phyloP scores from a whole-genome alignment of 106 monocot genomes.

The Triglochin maritima region DNA sequence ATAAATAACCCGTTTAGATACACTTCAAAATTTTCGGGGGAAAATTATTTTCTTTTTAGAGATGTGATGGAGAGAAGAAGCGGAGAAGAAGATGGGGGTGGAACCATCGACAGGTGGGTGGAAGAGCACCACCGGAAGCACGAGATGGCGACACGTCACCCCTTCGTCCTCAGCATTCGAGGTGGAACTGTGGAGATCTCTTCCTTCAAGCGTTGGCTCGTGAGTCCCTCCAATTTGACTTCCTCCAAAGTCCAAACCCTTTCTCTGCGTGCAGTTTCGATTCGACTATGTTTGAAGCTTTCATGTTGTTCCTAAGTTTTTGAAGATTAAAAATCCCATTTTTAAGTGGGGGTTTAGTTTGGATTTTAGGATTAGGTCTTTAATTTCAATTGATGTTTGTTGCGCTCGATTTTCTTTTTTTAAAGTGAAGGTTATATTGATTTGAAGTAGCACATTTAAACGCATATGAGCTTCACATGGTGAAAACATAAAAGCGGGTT shows the following conservation, averaged over 20 bases:
- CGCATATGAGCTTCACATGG: too few species aligned
- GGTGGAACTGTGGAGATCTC: constrained; percentile 61
- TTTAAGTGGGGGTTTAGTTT: too few species aligned
- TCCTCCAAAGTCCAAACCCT: not conserved
- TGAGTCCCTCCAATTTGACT: constrained; percentile 11
- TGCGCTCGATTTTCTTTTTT: too few species aligned
- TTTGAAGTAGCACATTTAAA: too few species aligned
- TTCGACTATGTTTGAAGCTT: not conserved
- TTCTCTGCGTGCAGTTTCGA: not conserved
- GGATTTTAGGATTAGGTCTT: not conserved
- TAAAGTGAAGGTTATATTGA: too few species aligned
- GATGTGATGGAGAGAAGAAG: constrained; percentile 2
- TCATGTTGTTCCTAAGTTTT: not conserved
- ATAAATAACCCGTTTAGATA: too few species aligned
- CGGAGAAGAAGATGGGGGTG: constrained; percentile 5
- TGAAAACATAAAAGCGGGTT: too few species aligned
- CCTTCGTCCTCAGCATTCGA: constrained; percentile 59
- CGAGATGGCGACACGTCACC: constrained; percentile 52
- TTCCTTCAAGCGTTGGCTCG: constrained; percentile 77
- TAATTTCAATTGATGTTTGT: too few species aligned
- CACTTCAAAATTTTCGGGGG: too few species aligned
- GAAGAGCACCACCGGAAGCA: constrained; percentile 35
- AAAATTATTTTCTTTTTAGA: too few species aligned
- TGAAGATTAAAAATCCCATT: too few species aligned
- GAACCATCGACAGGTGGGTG: constrained; percentile 39